Evolutionary conservation across 352 stramenopile species (phyloP), one percentile per base, ranked within the genome.

Genomic region (Globisporangium iwayamae): DNA sequence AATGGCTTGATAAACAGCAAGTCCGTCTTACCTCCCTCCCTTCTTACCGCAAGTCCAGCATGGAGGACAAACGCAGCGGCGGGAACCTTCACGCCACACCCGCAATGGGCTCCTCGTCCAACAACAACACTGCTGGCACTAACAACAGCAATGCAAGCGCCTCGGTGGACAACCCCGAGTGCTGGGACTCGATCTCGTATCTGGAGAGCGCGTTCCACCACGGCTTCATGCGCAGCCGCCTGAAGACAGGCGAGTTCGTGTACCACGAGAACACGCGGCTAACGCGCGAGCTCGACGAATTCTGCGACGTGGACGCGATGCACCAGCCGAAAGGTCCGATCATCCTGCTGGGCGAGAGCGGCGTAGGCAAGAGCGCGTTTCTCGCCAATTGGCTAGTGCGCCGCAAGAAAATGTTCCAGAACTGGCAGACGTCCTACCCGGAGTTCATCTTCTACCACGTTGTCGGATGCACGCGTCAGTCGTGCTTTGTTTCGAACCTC

Each of bases 371-470:
- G 55, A 89, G 68, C 20, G 74, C 86, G 10, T 91, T 92, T 59
- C 69, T 95, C 30, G 81, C 84, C 25, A 95, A 93, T 60, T 93
- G 84, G 86, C 73, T 95, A 48, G 77, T 89, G 59, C 81, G 83
- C 16, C 79, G 84, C 20, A 92, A 91, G 71, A 92, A 92, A 61
- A 90, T 91, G 77, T 91, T 88, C 61, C 83, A 92, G 64, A 92
- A 89, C 67, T 90, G 83, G 74, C 85, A 95, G 70, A 85, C 81
- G 18, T 81, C 71, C 16, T 91, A 90, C 61, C 85, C 83, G 0
- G 85, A 94, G 52, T 97, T 96, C 68, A 83, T 97, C 22, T 98
- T 98, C 69, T 93, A 81, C 58, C 93, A 97, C 67, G 80, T 94
- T 0, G 88, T 98, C 18, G 91, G 88, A 5, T 97, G 90, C 66